Evolutionary conservation across 306 rosid species (phyloP).

Genomic region (Vigna nakashimae): DNA sequence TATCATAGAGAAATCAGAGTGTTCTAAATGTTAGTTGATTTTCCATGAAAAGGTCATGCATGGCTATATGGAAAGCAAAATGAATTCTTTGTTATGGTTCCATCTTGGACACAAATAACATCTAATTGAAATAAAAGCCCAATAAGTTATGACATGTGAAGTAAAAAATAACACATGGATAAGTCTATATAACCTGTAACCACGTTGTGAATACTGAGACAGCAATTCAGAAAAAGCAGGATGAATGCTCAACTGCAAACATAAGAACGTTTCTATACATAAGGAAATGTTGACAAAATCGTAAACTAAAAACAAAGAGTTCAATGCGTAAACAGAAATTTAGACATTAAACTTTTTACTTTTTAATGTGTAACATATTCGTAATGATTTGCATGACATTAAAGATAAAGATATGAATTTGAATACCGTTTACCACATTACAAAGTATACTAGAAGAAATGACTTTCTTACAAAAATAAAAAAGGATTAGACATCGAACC

Average conservation of each 20-base stretch:
- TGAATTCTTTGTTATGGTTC: slow-evolving; percentile 2
- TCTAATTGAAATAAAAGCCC: slow-evolving; percentile 19
- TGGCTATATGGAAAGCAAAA: neutral
- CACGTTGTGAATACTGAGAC: slow-evolving; percentile 75
- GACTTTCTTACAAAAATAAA: slow-evolving; percentile 31
- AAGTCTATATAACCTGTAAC: slow-evolving; percentile 74
- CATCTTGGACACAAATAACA: slow-evolving; percentile 18
- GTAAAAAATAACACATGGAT: slow-evolving; percentile 18
- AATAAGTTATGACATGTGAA: neutral
- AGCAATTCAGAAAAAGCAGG: slow-evolving; percentile 84
- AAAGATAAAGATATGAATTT: slow-evolving; percentile 6
- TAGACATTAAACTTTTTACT: neutral
- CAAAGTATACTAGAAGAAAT: slow-evolving; percentile 23
- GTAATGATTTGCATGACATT: slow-evolving; percentile 10
- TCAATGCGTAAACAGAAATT: slow-evolving; percentile 20
- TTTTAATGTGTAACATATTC: slow-evolving; percentile 32
- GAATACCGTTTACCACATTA: slow-evolving; percentile 18
- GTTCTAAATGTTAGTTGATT: slow-evolving; percentile 29
- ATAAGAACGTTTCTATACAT: slow-evolving; percentile 34
- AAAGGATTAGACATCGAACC: slow-evolving; percentile 53
- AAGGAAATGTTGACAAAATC: slow-evolving; percentile 38
- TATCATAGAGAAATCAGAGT: slow-evolving; percentile 25
- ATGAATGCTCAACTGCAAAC: slow-evolving; percentile 77
- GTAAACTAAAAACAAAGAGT: slow-evolving; percentile 17
- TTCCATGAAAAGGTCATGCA: slow-evolving; percentile 36